These are phyloP conservation scores for Pichia pseudocactophila DNA, from an alignment of 805 yeast species.

Conservation along the genomic window DNA sequence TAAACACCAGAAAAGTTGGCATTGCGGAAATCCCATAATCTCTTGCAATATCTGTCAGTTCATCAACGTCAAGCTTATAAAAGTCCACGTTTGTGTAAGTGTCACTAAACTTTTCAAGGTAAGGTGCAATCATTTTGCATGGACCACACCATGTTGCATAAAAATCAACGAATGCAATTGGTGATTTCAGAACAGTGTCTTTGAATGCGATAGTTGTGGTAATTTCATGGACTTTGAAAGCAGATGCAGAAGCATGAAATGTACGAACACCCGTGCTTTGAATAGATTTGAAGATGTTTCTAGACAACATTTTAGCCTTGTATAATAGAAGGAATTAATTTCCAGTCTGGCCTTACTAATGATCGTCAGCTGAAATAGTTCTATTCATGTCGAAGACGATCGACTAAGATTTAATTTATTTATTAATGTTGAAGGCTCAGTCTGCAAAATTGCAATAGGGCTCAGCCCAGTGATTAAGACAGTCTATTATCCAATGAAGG, in stretches of 20 bases:
- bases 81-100: constrained; percentile 45
- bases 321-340: too few species aligned
- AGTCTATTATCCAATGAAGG: too few species aligned
- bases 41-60: constrained; percentile 41
- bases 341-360: too few species aligned
- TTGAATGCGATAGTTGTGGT: constrained; percentile 29
- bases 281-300: neutral
- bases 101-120: constrained; percentile 36
- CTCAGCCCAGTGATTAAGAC: too few species aligned
- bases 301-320: neutral
- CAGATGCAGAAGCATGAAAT: constrained; percentile 5
- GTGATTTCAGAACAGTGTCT: constrained; percentile 25
- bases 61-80: constrained; percentile 65
- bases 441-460: too few species aligned
- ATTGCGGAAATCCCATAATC: constrained; percentile 59
- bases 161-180: constrained; percentile 51
- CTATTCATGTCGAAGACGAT: too few species aligned
- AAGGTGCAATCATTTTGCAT: constrained; percentile 63
- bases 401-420: too few species aligned
- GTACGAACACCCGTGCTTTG: neutral
- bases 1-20: constrained; percentile 65
- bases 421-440: too few species aligned
- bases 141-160: constrained; percentile 76
- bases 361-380: too few species aligned
- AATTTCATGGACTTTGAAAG: constrained; percentile 27